Base-by-base conservation (phyloP, 2,329 filamentous ascomycete genomes). In the Hypoxylon sp. region DNA sequence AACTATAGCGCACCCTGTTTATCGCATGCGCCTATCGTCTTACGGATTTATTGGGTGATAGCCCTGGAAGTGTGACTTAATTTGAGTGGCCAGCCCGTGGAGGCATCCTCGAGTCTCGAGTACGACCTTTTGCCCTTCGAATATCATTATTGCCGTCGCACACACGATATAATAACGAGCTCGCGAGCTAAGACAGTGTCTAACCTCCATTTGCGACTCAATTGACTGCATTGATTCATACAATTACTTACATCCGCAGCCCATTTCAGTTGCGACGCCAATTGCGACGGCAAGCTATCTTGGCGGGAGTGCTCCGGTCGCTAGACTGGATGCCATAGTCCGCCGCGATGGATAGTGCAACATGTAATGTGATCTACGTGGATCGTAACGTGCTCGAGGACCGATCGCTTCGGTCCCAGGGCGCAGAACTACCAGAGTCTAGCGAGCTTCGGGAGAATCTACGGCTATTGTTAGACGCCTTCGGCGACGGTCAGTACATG, bases 321-420 rank as follows among this genome's bases (percentile, higher is more conserved):
- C 78, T 79, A 84, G 86, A 86, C 86, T 87, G 85, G 86, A 83
- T 85, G 85, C 84, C 83, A 81, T 79, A 81, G 77, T 79, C 82
- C 80, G 80, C 81, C 81, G 83, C 79, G 77, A 89, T 89, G 87
- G 86, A 89, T 78, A 82, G 81, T 76, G 82, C 84, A 74, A 80
- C 81, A 65, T 88, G 86, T 77, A 85, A 88, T 77, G 83, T 89
- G 71, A 85, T 89, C 68, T 89, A 89, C 72, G 86, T 89, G 73
- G 85, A 88, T 79, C 85, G 85, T 74, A 80, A 82, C 67, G 82
- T 86, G 68, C 80, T 79, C 72, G 77, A 82, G 66, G 82, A 87
- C 73, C 80, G 83, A 62, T 75, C 82, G 55, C 77, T 87, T 43
- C 63, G 72, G 41, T 67, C 70, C 38, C 70, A 73, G 43, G 70